Percentiles rank a stretch among this genome's conserved stretches.
Evolutionary conservation across 257 asterid genomes (phyloP).

Genomic region (Solanum chilense): DNA sequence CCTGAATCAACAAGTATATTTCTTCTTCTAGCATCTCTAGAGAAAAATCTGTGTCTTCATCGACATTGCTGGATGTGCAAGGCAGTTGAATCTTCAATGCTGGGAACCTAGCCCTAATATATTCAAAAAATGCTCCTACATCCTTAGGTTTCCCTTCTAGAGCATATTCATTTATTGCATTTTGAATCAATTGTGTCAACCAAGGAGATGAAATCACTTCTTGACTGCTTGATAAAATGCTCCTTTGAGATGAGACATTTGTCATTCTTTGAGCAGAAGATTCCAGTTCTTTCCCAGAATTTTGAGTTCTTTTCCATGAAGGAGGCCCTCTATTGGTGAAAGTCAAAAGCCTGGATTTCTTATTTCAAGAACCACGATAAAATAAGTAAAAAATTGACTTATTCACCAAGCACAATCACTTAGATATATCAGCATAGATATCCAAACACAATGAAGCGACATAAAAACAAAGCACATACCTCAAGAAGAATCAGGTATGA

Average conservation of each 20-base stretch:
- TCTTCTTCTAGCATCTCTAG: slow-evolving; percentile 57
- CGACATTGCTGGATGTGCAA: slow-evolving; percentile 14
- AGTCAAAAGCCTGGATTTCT: slow-evolving; percentile 93
- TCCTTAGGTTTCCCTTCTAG: slow-evolving; percentile 49
- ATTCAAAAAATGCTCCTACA: slow-evolving; percentile 50
- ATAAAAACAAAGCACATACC: slow-evolving; percentile 28
- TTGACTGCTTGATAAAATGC: slow-evolving; percentile 17
- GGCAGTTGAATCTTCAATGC: slow-evolving; percentile 40
- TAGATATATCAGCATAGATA: not conserved
- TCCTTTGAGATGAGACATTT: slow-evolving; percentile 17
- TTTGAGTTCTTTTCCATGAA: slow-evolving; percentile 59
- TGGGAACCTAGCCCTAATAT: slow-evolving; percentile 50
- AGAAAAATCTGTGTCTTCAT: slow-evolving; percentile 26
- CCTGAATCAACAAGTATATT: slow-evolving; percentile 40
- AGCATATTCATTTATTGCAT: slow-evolving; percentile 60
- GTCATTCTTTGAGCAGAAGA: slow-evolving; percentile 12
- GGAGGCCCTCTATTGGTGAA: slow-evolving; percentile 58
- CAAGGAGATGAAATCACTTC: slow-evolving; percentile 28
- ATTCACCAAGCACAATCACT: not conserved
- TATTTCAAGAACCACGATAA: slow-evolving; percentile 22
- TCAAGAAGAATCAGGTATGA: slow-evolving; percentile 90
- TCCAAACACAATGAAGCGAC: not conserved
- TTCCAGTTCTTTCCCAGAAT: slow-evolving; percentile 44
- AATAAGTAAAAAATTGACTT: not conserved
- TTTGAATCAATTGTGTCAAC: slow-evolving; percentile 47